Base-by-base conservation (phyloP, 345 rosid species). In the Ceriops decandra region DNA sequence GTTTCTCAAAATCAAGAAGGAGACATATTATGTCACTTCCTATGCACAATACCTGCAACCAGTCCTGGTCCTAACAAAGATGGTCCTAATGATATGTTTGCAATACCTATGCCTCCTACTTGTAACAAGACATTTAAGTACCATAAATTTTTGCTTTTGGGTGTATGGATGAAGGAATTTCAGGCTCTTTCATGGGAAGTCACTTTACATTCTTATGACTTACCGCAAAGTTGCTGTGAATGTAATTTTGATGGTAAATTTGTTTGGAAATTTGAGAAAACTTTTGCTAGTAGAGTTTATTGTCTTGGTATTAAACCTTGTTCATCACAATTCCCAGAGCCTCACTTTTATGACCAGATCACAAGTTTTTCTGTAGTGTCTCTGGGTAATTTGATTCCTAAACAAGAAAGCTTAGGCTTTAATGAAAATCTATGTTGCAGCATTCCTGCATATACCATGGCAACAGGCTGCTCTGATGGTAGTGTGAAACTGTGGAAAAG, bases 401-500 rank as follows among this genome's bases (percentile, higher is more conserved):
- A 70, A 49, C 76, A 53, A 54, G 73, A 77, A 53, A 77, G 79
- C 51, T 71, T 67, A 68, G 79, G 70, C 62, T 66, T 62, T 19
- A 68, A 76, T 32, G 71, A 75, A 73, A 80, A 62, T 60, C 31
- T n/a, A 28, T 63, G 67, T 67, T 16, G 68, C 77, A 76, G 78
- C 63, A 64, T 36, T 75, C 87, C 84, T 68, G 80, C 85, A 61
- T 93, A 90, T 81, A 68, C 81, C 62, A 79, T 93, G 87, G 98
- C 90, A 54, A 90, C 93, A 5, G 97, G 97, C 69, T 86, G 73
- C 70, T 76, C 79, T 73, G 91, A 87, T 85, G 97, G 98, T 62
- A 79, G 82, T 81, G 68, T 90, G 83, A 93, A 87, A 76, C 77
- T 90, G 72, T 93, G 97, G 98, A 87, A 83, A 79, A 82, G 85